Percentiles rank a stretch among this genome's conserved stretches.
Conservation (phyloP, 176 grass and related monocot species). For the Raddia distichophylla region DNA sequence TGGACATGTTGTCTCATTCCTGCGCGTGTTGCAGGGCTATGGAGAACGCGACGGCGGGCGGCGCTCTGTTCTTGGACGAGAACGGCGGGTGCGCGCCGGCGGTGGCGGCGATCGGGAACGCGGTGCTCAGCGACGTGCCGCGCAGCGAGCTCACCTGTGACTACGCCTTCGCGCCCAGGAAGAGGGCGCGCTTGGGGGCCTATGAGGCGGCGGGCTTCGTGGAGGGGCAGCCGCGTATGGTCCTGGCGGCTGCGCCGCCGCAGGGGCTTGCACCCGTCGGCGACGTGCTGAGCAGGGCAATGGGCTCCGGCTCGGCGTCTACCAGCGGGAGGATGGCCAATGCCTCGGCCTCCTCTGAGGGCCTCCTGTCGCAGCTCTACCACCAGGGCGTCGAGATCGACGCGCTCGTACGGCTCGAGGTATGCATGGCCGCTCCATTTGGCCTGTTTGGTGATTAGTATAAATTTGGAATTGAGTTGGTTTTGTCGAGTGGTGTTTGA, state of each 20-base stretch:
- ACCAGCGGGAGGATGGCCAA: constrained; percentile 36
- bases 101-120: background rate
- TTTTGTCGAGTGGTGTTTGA: background rate
- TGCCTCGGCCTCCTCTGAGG: background rate
- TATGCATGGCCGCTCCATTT: background rate
- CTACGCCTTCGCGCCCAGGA: constrained; percentile 34
- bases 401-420: constrained; percentile 50
- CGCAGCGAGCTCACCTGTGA: constrained; percentile 12
- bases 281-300: background rate
- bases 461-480: background rate
- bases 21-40: background rate
- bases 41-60: background rate
- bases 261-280: background rate
- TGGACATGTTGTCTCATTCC: background rate
- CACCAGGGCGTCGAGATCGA: constrained; percentile 48
- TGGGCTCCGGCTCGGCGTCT: constrained; percentile 31
- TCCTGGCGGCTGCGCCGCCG: background rate
- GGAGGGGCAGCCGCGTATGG: background rate
- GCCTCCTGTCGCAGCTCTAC: constrained; percentile 35
- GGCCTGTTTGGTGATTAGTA: background rate
- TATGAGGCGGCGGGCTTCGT: background rate
- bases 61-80: background rate
- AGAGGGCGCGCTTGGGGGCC: constrained; percentile 32
- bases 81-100: background rate
- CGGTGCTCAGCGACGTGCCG: constrained; percentile 5